Conservation (phyloP, 2,329 filamentous ascomycete species). For the Fusarium begoniae region DNA sequence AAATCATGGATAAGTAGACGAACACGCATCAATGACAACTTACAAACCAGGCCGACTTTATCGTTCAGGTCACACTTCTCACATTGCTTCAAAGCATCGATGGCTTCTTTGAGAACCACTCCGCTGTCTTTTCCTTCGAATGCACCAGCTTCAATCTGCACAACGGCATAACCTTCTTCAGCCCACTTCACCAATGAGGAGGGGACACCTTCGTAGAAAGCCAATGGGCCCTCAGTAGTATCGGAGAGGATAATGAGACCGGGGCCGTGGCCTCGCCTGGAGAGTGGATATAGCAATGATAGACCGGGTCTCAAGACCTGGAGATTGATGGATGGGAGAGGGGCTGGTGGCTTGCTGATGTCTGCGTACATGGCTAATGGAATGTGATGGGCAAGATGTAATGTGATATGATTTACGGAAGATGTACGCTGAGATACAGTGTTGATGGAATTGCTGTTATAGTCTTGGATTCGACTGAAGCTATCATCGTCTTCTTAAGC, state of each 20-base stretch:
- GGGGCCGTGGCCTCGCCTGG: constrained; percentile 50
- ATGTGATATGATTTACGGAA: too few relatives aligned
- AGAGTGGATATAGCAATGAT: constrained; percentile 47
- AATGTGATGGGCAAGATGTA: neutral
- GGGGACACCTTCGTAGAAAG: constrained; percentile 52
- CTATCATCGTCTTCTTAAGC: neutral
- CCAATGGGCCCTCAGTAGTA: constrained; percentile 31
- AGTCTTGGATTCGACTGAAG: neutral
- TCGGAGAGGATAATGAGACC: constrained; percentile 47
- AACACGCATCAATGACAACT: too few relatives aligned
- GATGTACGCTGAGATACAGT: rapidly evolving
- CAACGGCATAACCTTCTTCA: constrained; percentile 74
- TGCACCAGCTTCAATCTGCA: constrained; percentile 22
- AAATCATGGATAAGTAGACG: too few relatives aligned
- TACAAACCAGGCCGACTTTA: neutral
- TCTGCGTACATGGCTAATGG: constrained; percentile 32
- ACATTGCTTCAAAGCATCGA: constrained; percentile 34
- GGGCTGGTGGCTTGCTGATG: constrained; percentile 37
- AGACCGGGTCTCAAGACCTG: constrained; percentile 28
- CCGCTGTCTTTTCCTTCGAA: constrained; percentile 12
- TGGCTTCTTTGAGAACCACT: constrained; percentile 27
- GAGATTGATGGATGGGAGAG: constrained; percentile 34
- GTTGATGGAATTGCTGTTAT: neutral
- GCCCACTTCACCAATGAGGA: constrained; percentile 73
- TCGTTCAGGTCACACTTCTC: constrained; percentile 48